Evolutionary conservation across 305 asterid genomes (phyloP).

Genomic region (Vinca major): DNA sequence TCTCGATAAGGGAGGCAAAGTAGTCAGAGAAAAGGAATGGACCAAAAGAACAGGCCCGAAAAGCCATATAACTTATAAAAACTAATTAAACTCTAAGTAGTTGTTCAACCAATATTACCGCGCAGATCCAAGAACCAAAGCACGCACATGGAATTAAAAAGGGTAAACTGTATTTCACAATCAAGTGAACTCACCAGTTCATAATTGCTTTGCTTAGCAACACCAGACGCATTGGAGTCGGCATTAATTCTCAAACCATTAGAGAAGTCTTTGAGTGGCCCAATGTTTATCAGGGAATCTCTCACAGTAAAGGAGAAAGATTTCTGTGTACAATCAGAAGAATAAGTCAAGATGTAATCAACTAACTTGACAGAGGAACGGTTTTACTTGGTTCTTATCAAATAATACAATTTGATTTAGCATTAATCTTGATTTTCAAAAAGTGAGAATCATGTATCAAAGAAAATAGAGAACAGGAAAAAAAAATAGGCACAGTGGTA

Average conservation of each 20-base stretch:
- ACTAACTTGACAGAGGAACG: neutral
- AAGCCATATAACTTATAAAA: neutral
- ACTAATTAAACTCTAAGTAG: neutral
- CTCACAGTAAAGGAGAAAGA: constrained; percentile 82
- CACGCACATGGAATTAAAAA: neutral
- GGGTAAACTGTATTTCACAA: neutral
- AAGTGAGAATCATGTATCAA: no score
- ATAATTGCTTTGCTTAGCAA: constrained; percentile 86
- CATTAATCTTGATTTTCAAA: neutral
- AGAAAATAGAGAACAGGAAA: no score
- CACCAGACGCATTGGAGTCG: constrained; percentile 74
- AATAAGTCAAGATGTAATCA: constrained; percentile 1
- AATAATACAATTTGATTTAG: neutral
- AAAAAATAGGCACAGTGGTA: no score
- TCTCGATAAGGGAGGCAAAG: neutral
- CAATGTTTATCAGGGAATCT: constrained; percentile 86
- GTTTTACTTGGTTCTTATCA: neutral
- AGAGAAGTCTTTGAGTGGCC: constrained; percentile 86
- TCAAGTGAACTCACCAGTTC: constrained; percentile 63
- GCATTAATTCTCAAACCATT: constrained; percentile 83
- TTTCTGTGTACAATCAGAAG: constrained; percentile 49
- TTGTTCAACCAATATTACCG: neutral
- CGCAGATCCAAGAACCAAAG: constrained; percentile 8
- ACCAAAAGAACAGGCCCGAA: neutral
- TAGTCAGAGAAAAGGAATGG: neutral